A percentile compares a stretch with the other conserved stretches of the same genome.
Evolutionary conservation across 345 rosid genomes (phyloP).

Genomic region (Aethionema arabicum): DNA sequence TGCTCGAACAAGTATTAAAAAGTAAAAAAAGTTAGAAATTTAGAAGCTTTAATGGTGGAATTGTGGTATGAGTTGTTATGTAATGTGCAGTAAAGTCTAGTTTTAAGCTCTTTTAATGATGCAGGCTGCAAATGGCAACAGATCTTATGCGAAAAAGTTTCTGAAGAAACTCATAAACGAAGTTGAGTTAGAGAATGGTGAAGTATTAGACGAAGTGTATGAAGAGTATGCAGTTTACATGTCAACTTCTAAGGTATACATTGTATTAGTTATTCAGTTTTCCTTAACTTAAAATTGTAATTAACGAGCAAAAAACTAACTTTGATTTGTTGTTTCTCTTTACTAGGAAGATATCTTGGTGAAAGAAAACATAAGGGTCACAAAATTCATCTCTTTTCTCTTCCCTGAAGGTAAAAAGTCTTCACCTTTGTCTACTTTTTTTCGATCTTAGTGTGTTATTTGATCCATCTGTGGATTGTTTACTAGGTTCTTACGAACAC

Average conservation of each 20-base stretch:
- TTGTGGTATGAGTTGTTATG: not conserved
- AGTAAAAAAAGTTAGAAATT: not conserved
- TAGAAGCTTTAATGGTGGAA: constrained; percentile 2
- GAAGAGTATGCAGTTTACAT: constrained; percentile 56
- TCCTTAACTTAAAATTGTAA: not conserved
- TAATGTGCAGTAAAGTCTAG: not conserved
- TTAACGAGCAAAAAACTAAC: constrained; percentile 10
- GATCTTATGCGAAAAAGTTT: constrained; percentile 53
- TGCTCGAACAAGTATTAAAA: not conserved
- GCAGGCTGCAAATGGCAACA: constrained; percentile 53
- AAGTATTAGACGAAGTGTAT: constrained; percentile 65
- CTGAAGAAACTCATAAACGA: constrained; percentile 70
- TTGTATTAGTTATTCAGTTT: not conserved
- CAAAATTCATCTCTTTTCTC: constrained; percentile 69
- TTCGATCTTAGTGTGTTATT: constrained; percentile 8
- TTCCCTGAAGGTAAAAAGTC: constrained; percentile 60
- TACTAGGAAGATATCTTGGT: constrained; percentile 45
- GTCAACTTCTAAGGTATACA: constrained; percentile 57
- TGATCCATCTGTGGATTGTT: constrained; percentile 18
- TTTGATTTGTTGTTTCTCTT: constrained; percentile 4
- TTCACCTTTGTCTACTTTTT: constrained; percentile 7
- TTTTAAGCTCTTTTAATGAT: constrained; percentile 24
- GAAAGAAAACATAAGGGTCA: constrained; percentile 48
- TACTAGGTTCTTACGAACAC: constrained; percentile 45
- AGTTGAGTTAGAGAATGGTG: constrained; percentile 53